Evolutionary conservation across 129 eudicot genomes (phyloP), one percentile per base, ranked within the genome.

Genomic region (Flaveria bidentis): DNA sequence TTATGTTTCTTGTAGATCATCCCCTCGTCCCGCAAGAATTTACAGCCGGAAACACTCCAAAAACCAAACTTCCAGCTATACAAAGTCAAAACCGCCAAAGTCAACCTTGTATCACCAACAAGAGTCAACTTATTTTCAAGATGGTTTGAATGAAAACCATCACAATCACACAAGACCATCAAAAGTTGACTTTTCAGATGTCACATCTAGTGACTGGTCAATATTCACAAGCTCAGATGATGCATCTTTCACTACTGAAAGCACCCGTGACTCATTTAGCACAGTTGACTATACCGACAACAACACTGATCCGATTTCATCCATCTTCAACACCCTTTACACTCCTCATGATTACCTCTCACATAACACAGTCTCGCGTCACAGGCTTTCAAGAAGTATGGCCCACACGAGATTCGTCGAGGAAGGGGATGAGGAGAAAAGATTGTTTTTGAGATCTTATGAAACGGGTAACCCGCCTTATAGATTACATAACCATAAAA

Each of bases 201-300:
- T 94, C 23, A 74, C 94, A 65, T 86, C 98, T 39, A 92, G 92
- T 47, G 98, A 92, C 55, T 88, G 98, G 96, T 92, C 98, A 52
- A 66, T 88, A 9, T 90, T 92, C 62, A 90, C 98, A 15, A 92
- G 94, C 87, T 92, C 98, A 16, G 98, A 92, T 23, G 98, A 92
- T 1, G 93, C 98, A 60, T 92, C 98, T 57, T 92, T 92, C 81
- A 92, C 96, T 26, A 92, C 96, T 4, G 98, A 92, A 80, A 92
- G 98, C 75, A 90, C 98, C n/a, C 73, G 98, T 50, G 98, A 92
- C 85, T 92, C 98, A 20, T 88, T 92, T 77, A 88, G 96, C 73
- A 86, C 91, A n/a, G 82, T 81, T 58, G 98, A 89, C 61, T 77
- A 86, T 44, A 60, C 85, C 15, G 93, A 91, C 60, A 84, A 81